These are phyloP conservation scores for Nicotiana undulata DNA, from an alignment of 257 asterid genomes.

Conservation along the genomic window DNA sequence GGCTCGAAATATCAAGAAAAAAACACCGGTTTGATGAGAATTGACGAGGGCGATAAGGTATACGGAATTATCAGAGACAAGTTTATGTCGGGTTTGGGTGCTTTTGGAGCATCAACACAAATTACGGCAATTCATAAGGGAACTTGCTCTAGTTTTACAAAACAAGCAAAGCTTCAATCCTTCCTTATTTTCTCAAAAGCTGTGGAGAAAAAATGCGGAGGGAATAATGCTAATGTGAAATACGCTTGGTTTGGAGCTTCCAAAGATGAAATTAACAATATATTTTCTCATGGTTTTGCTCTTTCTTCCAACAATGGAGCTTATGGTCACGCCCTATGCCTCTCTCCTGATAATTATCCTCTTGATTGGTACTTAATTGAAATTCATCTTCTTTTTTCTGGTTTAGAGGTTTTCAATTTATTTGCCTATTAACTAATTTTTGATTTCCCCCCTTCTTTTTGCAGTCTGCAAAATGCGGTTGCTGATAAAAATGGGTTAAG, in stretches of 20 bases:
- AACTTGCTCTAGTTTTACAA: background rate
- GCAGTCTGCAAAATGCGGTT: conserved; percentile 19
- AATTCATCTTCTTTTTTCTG: background rate
- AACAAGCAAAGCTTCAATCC: conserved; percentile 13
- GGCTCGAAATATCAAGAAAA: background rate
- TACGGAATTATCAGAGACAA: background rate
- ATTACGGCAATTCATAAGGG: conserved; percentile 6
- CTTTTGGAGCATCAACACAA: background rate
- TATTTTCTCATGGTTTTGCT: conserved; percentile 5
- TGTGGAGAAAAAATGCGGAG: conserved; percentile 2
- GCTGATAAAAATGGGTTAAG: conserved; percentile 21
- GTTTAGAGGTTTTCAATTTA: too few species aligned
- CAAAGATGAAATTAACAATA: background rate
- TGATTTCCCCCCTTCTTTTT: background rate
- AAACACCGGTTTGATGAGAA: background rate
- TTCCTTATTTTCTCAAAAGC: conserved; percentile 10
- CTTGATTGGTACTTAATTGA: background rate
- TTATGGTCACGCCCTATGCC: background rate
- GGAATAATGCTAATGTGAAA: conserved; percentile 11
- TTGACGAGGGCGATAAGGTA: conserved; percentile 5
- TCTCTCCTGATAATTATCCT: conserved; percentile 8
- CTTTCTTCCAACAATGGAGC: background rate
- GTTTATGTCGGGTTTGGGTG: conserved; percentile 5
- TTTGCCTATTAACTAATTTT: background rate
- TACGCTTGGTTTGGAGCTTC: conserved; percentile 18